Evolutionary conservation across 2,329 filamentous ascomycete genomes (phyloP).

Genomic region (Pseudocercospora musae): DNA sequence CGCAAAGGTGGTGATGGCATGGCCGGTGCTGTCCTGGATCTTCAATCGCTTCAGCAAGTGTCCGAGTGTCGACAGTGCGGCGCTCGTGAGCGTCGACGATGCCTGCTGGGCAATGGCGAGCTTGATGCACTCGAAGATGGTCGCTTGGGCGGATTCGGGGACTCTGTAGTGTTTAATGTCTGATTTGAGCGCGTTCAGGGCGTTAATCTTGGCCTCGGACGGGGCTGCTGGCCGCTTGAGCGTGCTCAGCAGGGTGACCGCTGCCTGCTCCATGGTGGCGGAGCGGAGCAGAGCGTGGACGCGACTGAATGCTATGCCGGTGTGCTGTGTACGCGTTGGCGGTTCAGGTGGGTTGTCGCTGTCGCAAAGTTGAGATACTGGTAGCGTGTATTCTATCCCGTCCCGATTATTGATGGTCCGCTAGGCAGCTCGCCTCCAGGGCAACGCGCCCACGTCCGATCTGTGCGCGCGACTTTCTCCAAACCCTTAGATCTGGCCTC

Average conservation of each 20-base stretch:
- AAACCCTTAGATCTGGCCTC: not conserved
- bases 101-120: constrained; percentile 73
- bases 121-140: constrained; percentile 79
- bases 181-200: constrained; percentile 74
- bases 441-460: not conserved
- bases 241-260: constrained; percentile 51
- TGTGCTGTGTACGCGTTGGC: not conserved
- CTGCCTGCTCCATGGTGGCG: constrained; percentile 55
- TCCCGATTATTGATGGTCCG: not conserved
- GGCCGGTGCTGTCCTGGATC: constrained; percentile 74
- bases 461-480: not conserved
- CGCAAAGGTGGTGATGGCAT: constrained; percentile 63
- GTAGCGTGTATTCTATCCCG: not conserved
- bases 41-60: constrained; percentile 83
- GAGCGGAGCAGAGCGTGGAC: not conserved
- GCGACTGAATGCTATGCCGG: not conserved
- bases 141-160: constrained; percentile 66
- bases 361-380: not conserved
- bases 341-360: not conserved
- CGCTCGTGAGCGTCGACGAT: constrained; percentile 67
- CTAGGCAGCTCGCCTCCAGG: not conserved
- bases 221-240: constrained; percentile 62
- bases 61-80: constrained; percentile 81
- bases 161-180: constrained; percentile 91
- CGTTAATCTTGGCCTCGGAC: constrained; percentile 67